Evolutionary conservation across 306 rosid genomes (phyloP), one percentile per base, ranked within the genome.

Genomic region (Sicyos baderoa): DNA sequence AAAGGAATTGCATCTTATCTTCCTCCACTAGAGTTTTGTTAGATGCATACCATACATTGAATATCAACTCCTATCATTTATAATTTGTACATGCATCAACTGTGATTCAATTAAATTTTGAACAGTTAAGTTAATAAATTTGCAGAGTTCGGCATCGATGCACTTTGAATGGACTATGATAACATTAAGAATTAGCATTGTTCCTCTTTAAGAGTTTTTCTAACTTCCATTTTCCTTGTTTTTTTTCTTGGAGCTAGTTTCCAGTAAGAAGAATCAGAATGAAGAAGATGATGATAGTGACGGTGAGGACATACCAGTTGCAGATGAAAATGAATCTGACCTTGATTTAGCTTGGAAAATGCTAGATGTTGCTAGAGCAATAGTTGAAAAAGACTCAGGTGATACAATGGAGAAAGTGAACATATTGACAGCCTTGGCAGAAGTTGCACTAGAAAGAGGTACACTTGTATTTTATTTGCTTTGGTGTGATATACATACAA

Each of bases 301-400:
- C 63, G 79, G 61, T 58, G 98, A 89, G 52, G 90, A 87, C 59
- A 72, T 87, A 64, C 88, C 86, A 72, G 93, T 86, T 79, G 95
- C 81, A 68, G 99, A 93, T 74, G 96, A 93, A 76, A 97, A 88
- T 51, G 99, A 93, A 59, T 78, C 90, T 68, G 99, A 93, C 86
- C 87, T 93, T 75, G 99, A 88, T 72, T 82, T 93, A 78, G 96
- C 99, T 62, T 93, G 99, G 99, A 93, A 93, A 84, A 93, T 88
- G 96, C 91, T 93, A 48, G 99, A 93, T 77, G 76, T 93, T 81
- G 99, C 97, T 0, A 85, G 99, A 85, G 99, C 96, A 67, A 93
- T 93, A 75, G 89, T 77, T 71, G 99, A 93, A 76, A 90, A 90
- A 76, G 83, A 88, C 57, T 76, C 90, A 2, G 79, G 59, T 64